Percentiles rank a stretch among this genome's conserved stretches.
Conservation (phyloP, 2,329 filamentous ascomycete genomes). For the Neofusicoccum sp. region DNA sequence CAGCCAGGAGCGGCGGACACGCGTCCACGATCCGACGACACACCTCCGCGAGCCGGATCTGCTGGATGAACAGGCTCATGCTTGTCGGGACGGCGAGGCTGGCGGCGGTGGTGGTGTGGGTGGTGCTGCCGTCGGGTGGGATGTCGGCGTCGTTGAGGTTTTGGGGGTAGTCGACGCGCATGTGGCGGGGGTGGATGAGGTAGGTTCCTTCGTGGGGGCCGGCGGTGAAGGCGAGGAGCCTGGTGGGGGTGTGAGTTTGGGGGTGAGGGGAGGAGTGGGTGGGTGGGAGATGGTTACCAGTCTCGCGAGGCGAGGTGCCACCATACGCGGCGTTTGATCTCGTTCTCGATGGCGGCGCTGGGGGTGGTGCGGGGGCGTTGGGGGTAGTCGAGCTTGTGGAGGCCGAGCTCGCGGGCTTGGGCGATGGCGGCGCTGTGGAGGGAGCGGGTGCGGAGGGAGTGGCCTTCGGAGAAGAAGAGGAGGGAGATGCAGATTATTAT, state of each 20-base stretch:
- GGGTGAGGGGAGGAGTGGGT: too few relatives aligned
- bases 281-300: too few relatives aligned
- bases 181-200: slow-evolving; percentile 37
- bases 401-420: too few relatives aligned
- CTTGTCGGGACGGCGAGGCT: slow-evolving; percentile 32
- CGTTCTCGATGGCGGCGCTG: slow-evolving; percentile 27
- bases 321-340: slow-evolving; percentile 40
- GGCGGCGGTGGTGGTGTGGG: slow-evolving; percentile 23
- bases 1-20: slow-evolving; percentile 24
- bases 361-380: slow-evolving; percentile 8
- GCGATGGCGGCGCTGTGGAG: too few relatives aligned
- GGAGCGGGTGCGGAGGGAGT: too few relatives aligned
- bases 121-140: slow-evolving; percentile 9
- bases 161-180: slow-evolving; percentile 37
- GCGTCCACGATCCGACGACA: slow-evolving; percentile 40
- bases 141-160: slow-evolving; percentile 39
- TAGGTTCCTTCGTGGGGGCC: slow-evolving; percentile 35
- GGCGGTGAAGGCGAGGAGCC: slow-evolving; percentile 18
- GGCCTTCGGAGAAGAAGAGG: slow-evolving; percentile 38
- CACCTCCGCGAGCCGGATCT: slow-evolving; percentile 23
- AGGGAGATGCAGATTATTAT: slow-evolving; percentile 35
- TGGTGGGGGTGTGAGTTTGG: too few relatives aligned
- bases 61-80: slow-evolving; percentile 41
- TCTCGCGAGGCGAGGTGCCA: slow-evolving; percentile 42
- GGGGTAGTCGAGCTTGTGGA: slow-evolving; percentile 23